Base-by-base conservation (phyloP, 164 flowering plant species). In the Chloranthus sessilifolius region DNA sequence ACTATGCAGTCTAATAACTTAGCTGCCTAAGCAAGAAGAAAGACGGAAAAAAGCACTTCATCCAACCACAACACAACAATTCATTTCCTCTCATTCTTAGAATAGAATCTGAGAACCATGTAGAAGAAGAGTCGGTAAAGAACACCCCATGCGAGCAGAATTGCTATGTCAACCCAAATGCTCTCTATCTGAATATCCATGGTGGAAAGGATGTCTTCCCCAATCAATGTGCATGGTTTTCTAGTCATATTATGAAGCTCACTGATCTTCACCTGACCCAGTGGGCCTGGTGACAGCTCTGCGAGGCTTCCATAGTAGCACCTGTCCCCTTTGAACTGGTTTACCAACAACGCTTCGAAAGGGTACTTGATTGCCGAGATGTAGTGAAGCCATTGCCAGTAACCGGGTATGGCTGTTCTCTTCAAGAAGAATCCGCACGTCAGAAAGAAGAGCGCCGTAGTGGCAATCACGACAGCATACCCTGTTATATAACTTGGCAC, bases 291-390 rank as follows among this genome's bases (percentile, higher is more conserved):
- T 2, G 82, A 68, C 29, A 85, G 84, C 1, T 78, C 88, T 2
- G 36, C 0, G 0, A 24, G 26, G 3, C 16, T 17, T 0, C 88
- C 94, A 0, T 10, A 30, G 36, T 82, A 85, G 56, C 84, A 80
- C 0, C 37, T 22, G 1, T 3, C 46, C 0, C 71, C 74, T 29
- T 80, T 61, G 68, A 80, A 82, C 27, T 85, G 87, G 35, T 77
- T 85, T 3, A 50, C 48, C 21, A 85, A 66, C 71, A 85, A 15
- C 1, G 78, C 87, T 63, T 85, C 95, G 25, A 80, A 82, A 0
- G 95, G 89, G 66, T 85, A 85, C 25, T 80, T 85, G 60, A 85
- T 80, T 14, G 87, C 87, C 23, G 95, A 85, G 1, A 82, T 70
- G 54, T 76, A 82, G 52, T 85, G 95, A 3, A 85, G 79, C 95